A percentile compares a stretch with the other conserved stretches of the same genome.
phyloP scores from a whole-genome alignment of 495 filamentous ascomycete species.

The Tuber indicum region DNA sequence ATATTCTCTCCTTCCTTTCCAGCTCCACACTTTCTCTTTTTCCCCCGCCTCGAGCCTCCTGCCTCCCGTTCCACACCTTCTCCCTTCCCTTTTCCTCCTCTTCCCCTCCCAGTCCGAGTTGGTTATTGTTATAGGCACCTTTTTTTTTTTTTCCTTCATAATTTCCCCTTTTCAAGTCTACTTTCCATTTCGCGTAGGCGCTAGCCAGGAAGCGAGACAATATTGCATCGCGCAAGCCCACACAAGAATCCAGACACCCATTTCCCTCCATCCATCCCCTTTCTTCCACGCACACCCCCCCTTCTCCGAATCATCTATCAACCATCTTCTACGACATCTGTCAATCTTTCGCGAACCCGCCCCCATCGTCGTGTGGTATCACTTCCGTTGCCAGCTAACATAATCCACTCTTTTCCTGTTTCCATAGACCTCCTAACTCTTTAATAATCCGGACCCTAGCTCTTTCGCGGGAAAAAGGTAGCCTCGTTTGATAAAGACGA shows the following conservation, averaged over 20 bases:
- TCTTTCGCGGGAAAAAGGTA: slow-evolving; percentile 11
- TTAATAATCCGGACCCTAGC: slow-evolving; percentile 21
- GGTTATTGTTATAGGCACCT: slow-evolving; percentile 17
- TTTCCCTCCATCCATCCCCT: slow-evolving; percentile 40
- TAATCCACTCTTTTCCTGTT: slow-evolving; percentile 31
- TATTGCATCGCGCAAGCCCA: slow-evolving; percentile 28
- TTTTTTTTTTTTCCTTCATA: slow-evolving; percentile 39
- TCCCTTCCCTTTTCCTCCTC: slow-evolving; percentile 37
- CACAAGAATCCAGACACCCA: slow-evolving; percentile 29
- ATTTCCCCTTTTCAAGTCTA: slow-evolving; percentile 39
- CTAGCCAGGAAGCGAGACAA: slow-evolving; percentile 39
- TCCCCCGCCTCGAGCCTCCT: slow-evolving; percentile 37
- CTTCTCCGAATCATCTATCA: slow-evolving; percentile 39
- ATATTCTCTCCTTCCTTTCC: slow-evolving; percentile 37
- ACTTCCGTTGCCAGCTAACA: slow-evolving; percentile 24
- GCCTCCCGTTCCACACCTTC: slow-evolving; percentile 34
- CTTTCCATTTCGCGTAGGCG: slow-evolving; percentile 38
- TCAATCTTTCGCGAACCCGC: slow-evolving; percentile 36
- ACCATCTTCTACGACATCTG: slow-evolving; percentile 39
- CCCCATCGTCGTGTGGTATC: slow-evolving; percentile 32
- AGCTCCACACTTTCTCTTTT: slow-evolving; percentile 30
- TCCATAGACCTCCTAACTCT: slow-evolving; percentile 27
- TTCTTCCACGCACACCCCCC: slow-evolving; percentile 35
- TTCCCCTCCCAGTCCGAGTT: slow-evolving; percentile 29
- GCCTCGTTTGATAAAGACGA: slow-evolving; percentile 28